A percentile compares a stretch with the other conserved stretches of the same genome.
Conservation (phyloP, 495 filamentous ascomycete genomes). For the Stereocaulon alpinum region DNA sequence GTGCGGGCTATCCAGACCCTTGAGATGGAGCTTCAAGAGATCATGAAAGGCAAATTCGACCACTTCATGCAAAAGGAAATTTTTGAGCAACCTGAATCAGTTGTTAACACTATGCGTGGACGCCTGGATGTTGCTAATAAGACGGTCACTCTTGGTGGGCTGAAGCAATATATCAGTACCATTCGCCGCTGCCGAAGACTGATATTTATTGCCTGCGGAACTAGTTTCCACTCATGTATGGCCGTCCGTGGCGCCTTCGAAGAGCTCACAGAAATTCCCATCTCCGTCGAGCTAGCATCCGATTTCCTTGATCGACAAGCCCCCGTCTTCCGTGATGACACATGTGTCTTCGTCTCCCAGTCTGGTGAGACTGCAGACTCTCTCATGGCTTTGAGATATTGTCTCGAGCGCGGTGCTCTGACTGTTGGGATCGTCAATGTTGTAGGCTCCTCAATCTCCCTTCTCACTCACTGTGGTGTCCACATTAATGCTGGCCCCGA, state of each 20-base stretch:
- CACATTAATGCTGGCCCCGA: slow-evolving; percentile 98
- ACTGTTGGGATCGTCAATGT: slow-evolving; percentile 98
- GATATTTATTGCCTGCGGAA: slow-evolving; percentile 98
- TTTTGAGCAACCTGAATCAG: slow-evolving; percentile 97
- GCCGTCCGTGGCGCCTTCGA: slow-evolving; percentile 95
- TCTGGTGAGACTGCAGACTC: slow-evolving; percentile 99
- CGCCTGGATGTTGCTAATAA: slow-evolving; percentile 89
- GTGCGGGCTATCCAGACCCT: slow-evolving; percentile 96
- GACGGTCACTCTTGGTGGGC: slow-evolving; percentile 85
- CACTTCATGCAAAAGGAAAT: slow-evolving; percentile 99
- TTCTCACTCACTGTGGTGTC: slow-evolving; percentile 97
- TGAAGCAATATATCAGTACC: slow-evolving; percentile 90
- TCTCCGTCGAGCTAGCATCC: slow-evolving; percentile 91
- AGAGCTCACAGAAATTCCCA: slow-evolving; percentile 95
- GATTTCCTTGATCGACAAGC: slow-evolving; percentile 96
- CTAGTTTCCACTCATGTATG: slow-evolving; percentile 98
- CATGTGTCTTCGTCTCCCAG: slow-evolving; percentile 97
- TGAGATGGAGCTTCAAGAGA: slow-evolving; percentile 97
- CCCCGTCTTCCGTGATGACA: slow-evolving; percentile 99
- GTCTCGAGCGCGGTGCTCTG: slow-evolving; percentile 89
- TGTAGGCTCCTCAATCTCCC: slow-evolving; percentile 94
- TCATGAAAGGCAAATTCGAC: slow-evolving; percentile 99
- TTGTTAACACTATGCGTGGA: slow-evolving; percentile 99
- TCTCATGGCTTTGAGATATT: slow-evolving; percentile 92
- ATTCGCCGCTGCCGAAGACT: slow-evolving; percentile 92